Conservation (phyloP, 2,329 filamentous ascomycete species). For the Curvularia sp. region DNA sequence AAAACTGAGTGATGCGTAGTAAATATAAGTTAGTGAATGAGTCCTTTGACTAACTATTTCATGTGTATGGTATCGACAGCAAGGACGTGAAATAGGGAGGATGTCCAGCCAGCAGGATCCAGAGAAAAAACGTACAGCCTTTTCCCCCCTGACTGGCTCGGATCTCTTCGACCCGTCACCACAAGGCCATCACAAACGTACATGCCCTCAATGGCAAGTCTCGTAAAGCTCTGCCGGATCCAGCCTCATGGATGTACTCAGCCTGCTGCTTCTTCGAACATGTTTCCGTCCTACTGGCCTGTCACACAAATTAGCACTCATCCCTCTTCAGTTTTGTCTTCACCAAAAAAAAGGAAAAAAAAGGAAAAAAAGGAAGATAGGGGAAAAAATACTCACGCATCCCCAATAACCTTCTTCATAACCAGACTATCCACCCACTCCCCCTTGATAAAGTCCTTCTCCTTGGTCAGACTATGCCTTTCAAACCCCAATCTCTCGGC, state of each 20-base stretch:
- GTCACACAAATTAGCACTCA: background rate
- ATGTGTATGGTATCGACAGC: too few species aligned
- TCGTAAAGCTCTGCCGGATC: conserved; percentile 11
- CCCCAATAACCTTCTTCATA: conserved; percentile 30
- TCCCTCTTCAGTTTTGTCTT: background rate
- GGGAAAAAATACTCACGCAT: conserved; percentile 16
- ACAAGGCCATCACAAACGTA: background rate
- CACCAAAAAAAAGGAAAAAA: background rate
- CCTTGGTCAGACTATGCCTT: conserved; percentile 35
- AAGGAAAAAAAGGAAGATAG: background rate
- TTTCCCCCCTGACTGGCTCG: background rate
- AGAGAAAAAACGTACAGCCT: background rate
- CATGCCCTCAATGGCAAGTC: conserved; percentile 2
- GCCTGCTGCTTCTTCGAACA: conserved; percentile 11
- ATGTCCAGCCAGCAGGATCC: too few species aligned
- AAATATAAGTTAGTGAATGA: too few species aligned
- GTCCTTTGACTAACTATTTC: too few species aligned
- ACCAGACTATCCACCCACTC: conserved; percentile 46
- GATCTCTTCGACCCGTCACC: too few species aligned
- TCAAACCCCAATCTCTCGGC: conserved; percentile 44
- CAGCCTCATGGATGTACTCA: conserved; percentile 13
- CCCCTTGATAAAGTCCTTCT: conserved; percentile 41
- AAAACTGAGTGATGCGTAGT: too few species aligned
- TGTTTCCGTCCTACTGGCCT: conserved; percentile 8
- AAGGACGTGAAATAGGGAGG: too few species aligned